Conservation (phyloP, 495 filamentous ascomycete genomes). For the Podospora didyma region DNA sequence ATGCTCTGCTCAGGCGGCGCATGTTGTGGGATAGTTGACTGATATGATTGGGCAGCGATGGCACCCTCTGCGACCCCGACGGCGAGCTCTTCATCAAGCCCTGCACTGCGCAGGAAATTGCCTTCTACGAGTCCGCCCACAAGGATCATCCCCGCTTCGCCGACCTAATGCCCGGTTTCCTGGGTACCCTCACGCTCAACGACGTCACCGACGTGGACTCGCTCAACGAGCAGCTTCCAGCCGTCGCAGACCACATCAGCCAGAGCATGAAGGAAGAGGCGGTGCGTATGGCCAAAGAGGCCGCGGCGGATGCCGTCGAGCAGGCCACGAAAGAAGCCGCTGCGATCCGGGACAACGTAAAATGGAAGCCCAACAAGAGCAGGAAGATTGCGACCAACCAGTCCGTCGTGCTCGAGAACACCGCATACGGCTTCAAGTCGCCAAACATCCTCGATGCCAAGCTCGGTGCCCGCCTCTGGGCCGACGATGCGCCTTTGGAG, state of each 20-base stretch:
- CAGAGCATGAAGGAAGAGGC: slow-evolving; percentile 37
- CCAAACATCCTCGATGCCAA: slow-evolving; percentile 97
- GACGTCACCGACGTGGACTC: slow-evolving; percentile 39
- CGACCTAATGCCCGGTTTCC: slow-evolving; percentile 76
- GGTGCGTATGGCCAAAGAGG: slow-evolving; percentile 23
- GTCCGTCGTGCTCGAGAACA: slow-evolving; percentile 84
- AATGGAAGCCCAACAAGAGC: slow-evolving; percentile 36
- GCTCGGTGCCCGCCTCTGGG: slow-evolving; percentile 82
- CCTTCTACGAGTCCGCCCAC: slow-evolving; percentile 81
- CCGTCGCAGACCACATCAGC: slow-evolving; percentile 39
- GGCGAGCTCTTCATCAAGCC: slow-evolving; percentile 93
- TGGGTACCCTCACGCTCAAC: slow-evolving; percentile 67
- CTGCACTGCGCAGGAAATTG: slow-evolving; percentile 79
- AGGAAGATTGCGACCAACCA: slow-evolving; percentile 65
- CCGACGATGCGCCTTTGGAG: slow-evolving; percentile 68
- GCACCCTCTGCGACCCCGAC: slow-evolving; percentile 79
- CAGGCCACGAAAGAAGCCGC: slow-evolving; percentile 20
- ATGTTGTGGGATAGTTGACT: too few relatives aligned
- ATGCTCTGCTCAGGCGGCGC: too few relatives aligned
- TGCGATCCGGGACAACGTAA: slow-evolving; percentile 18
- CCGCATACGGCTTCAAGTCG: slow-evolving; percentile 72
- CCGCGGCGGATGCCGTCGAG: slow-evolving; percentile 23
- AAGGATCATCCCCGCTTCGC: slow-evolving; percentile 63
- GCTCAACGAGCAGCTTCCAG: slow-evolving; percentile 50
- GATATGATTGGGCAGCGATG: slow-evolving; percentile 58